A percentile compares a stretch with the other conserved stretches of the same genome.
Conservation (phyloP, 2,329 filamentous ascomycete species). For the Penicillium sp. region DNA sequence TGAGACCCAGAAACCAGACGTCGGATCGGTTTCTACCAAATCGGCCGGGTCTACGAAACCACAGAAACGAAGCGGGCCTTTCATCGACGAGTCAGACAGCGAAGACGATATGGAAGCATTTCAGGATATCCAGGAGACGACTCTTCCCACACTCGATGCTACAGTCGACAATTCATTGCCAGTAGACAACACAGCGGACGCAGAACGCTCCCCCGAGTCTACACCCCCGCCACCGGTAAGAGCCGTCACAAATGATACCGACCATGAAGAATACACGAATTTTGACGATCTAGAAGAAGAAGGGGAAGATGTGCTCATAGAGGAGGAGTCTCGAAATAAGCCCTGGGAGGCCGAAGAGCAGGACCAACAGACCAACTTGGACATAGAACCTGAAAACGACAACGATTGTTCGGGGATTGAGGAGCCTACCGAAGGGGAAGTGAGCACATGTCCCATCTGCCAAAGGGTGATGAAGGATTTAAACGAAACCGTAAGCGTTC, state of each 20-base stretch:
- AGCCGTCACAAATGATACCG: constrained; percentile 51
- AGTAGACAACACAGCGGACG: constrained; percentile 10
- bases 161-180: constrained; percentile 1
- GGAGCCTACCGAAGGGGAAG: constrained; percentile 20
- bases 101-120: constrained; percentile 48
- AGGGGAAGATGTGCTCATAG: constrained; percentile 56
- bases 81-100: constrained; percentile 54
- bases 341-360: constrained; percentile 57
- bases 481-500: constrained; percentile 43
- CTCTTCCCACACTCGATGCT: not conserved
- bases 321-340: constrained; percentile 65
- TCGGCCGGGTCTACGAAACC: constrained; percentile 3
- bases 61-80: constrained; percentile 35
- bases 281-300: constrained; percentile 66
- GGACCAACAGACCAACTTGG: constrained; percentile 24
- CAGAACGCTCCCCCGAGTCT: constrained; percentile 22
- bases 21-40: constrained; percentile 1
- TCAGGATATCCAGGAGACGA: constrained; percentile 19
- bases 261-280: constrained; percentile 51
- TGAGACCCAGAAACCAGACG: not conserved
- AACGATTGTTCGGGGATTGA: constrained; percentile 20
- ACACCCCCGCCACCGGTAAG: constrained; percentile 48
- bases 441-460: constrained; percentile 74
- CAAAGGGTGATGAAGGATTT: constrained; percentile 62
- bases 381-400: constrained; percentile 22